Conservation (phyloP, 2,329 filamentous ascomycete genomes). For the Parastagonospora avenae region DNA sequence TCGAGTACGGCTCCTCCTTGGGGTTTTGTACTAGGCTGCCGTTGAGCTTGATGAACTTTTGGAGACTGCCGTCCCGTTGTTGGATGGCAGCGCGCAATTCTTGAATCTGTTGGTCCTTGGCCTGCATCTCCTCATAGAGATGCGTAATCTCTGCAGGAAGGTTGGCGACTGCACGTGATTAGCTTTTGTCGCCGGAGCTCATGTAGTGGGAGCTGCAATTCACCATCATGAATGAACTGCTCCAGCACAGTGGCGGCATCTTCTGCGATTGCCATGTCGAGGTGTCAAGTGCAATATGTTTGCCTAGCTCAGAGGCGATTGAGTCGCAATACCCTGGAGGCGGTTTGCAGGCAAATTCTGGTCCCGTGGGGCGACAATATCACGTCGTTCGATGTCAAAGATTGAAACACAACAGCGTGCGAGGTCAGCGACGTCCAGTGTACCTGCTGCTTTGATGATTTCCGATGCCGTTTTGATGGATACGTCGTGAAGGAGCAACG, state of each 20-base stretch:
- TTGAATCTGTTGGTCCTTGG: constrained; percentile 75
- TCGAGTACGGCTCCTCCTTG: constrained; percentile 72
- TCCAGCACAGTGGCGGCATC: constrained; percentile 75
- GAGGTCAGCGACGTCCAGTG: not conserved
- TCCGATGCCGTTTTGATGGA: constrained; percentile 15
- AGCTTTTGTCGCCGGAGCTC: constrained; percentile 4
- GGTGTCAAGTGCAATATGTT: not conserved
- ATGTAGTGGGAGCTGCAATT: constrained; percentile 3
- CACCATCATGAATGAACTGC: constrained; percentile 74
- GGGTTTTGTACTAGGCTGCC: constrained; percentile 75
- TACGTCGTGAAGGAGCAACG: constrained; percentile 11
- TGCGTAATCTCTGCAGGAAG: constrained; percentile 82
- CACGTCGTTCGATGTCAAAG: too few species aligned
- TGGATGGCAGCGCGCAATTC: constrained; percentile 72
- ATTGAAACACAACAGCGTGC: not conserved
- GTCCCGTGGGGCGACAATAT: too few species aligned
- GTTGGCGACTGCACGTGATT: constrained; percentile 64
- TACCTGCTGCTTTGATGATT: too few species aligned
- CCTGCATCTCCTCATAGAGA: constrained; percentile 80
- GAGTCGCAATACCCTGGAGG: too few species aligned
- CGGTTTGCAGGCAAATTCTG: too few species aligned
- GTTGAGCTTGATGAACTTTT: constrained; percentile 80
- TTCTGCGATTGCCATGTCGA: constrained; percentile 52
- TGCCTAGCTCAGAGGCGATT: too few species aligned
- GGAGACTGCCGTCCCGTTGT: constrained; percentile 74